These are phyloP conservation scores for Pleurotus ostreatus DNA, from an alignment of 768 basidiomycete species.

Conservation along the genomic window DNA sequence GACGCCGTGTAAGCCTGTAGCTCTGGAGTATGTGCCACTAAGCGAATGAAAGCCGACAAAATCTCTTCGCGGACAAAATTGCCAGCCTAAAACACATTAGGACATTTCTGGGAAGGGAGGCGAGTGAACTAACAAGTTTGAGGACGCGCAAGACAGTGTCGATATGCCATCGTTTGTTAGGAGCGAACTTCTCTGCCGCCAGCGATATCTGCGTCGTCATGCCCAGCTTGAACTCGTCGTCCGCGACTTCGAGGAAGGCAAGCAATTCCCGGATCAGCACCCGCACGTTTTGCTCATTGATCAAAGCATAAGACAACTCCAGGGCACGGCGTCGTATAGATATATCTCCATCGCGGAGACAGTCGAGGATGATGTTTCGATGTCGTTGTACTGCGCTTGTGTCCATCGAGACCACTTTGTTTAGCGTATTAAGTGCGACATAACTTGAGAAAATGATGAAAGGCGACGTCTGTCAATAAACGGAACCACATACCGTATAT, in stretches of 20 bases:
- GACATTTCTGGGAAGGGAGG: neutral
- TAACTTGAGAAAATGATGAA: conserved; percentile 52
- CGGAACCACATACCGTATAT: conserved; percentile 74
- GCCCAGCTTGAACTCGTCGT: conserved; percentile 97
- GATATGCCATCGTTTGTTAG: conserved; percentile 98
- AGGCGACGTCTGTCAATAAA: neutral
- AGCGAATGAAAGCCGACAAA: conserved; percentile 88
- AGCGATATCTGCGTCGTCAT: conserved; percentile 97
- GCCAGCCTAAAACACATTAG: conserved; percentile 62
- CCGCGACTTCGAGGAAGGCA: conserved; percentile 96
- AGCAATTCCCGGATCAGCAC: conserved; percentile 89
- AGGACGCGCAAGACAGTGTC: conserved; percentile 92
- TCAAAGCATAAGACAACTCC: conserved; percentile 94
- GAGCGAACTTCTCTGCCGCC: conserved; percentile 94
- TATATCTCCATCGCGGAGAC: conserved; percentile 97
- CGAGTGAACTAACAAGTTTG: conserved; percentile 63
- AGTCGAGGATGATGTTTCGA: conserved; percentile 97
- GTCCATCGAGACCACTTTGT: conserved; percentile 97
- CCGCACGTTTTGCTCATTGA: conserved; percentile 92
- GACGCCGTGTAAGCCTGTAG: conserved; percentile 94
- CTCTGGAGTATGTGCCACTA: conserved; percentile 96
- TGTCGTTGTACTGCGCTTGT: conserved; percentile 98
- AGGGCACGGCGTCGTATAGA: conserved; percentile 96
- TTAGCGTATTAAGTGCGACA: conserved; percentile 95
- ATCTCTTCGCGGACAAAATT: conserved; percentile 98